Conservation (phyloP, 1,284 basidiomycete species). For the Melampsora americana region DNA sequence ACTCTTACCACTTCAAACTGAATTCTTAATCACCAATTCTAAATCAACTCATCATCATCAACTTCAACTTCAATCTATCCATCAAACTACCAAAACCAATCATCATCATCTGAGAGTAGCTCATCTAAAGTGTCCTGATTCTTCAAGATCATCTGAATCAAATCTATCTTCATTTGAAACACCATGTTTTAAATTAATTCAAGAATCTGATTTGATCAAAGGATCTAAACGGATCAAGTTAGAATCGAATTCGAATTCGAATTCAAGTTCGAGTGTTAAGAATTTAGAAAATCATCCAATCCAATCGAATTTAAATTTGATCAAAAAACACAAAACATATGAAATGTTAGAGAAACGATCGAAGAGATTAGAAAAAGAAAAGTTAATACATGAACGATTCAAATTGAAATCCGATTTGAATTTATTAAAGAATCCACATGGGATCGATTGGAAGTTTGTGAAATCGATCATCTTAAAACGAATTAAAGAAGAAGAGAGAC, state of each 20-base stretch:
- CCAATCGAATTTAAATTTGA: slow-evolving; percentile 45
- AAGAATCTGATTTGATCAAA: slow-evolving; percentile 16
- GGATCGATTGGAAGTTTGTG: slow-evolving; percentile 38
- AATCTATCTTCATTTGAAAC: too few relatives aligned
- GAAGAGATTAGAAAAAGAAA: slow-evolving; percentile 50
- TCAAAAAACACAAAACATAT: slow-evolving; percentile 48
- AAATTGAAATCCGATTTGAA: slow-evolving; percentile 37
- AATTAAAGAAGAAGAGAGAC: slow-evolving; percentile 41
- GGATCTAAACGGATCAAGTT: too few relatives aligned
- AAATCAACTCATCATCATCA: not conserved
- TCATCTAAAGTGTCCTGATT: slow-evolving; percentile 28
- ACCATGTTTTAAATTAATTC: slow-evolving; percentile 21
- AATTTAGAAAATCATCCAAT: too few relatives aligned
- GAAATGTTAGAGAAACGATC: slow-evolving; percentile 51
- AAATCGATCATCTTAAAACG: slow-evolving; percentile 23
- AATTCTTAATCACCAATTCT: slow-evolving; percentile 39
- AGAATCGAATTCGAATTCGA: too few relatives aligned
- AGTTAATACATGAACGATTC: slow-evolving; percentile 49
- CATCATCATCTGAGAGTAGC: slow-evolving; percentile 15
- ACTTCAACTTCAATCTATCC: not conserved
- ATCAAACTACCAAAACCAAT: slow-evolving; percentile 5
- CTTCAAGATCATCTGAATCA: not conserved
- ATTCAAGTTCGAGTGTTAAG: too few relatives aligned
- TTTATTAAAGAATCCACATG: slow-evolving; percentile 21
- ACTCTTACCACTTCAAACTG: slow-evolving; percentile 21